These are phyloP conservation scores for Eutrema heterophyllum DNA, from an alignment of 345 rosid genomes.

Conservation along the genomic window DNA sequence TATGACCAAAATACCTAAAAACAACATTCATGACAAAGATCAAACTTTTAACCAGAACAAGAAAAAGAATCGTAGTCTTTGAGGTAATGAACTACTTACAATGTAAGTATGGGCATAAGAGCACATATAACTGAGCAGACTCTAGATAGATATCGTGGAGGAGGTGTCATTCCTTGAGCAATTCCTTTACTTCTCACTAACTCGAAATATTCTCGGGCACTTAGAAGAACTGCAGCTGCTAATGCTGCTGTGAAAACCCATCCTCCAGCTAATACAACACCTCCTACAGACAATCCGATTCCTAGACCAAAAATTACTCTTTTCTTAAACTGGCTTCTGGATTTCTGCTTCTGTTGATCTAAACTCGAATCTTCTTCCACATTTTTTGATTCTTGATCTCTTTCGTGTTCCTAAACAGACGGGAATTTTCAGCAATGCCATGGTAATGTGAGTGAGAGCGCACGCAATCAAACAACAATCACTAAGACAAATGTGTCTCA, in stretches of 20 bases:
- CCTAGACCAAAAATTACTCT: slow-evolving; percentile 68
- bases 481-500: not conserved
- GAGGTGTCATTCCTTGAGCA: slow-evolving; percentile 90
- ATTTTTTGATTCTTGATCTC: slow-evolving; percentile 25
- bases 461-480: not conserved
- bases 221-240: slow-evolving; percentile 69
- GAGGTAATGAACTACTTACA: slow-evolving; percentile 53
- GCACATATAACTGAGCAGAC: slow-evolving; percentile 85
- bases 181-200: slow-evolving; percentile 89
- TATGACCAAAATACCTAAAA: slow-evolving; percentile 80
- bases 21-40: slow-evolving; percentile 5
- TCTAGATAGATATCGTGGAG: slow-evolving; percentile 90
- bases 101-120: slow-evolving; percentile 74
- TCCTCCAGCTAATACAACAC: slow-evolving; percentile 82
- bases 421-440: slow-evolving; percentile 18
- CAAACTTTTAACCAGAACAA: not conserved
- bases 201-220: slow-evolving; percentile 83
- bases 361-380: slow-evolving; percentile 28
- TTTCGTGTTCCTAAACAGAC: slow-evolving; percentile 46
- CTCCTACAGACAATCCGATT: slow-evolving; percentile 78
- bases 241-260: slow-evolving; percentile 68
- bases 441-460: not conserved
- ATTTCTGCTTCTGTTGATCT: slow-evolving; percentile 39
- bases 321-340: slow-evolving; percentile 52
- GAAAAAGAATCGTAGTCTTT: slow-evolving; percentile 29